A percentile compares a stretch with the other conserved stretches of the same genome.
These are phyloP conservation scores for Gossypium anomalum DNA, from an alignment of 345 rosid genomes.

Conservation along the genomic window DNA sequence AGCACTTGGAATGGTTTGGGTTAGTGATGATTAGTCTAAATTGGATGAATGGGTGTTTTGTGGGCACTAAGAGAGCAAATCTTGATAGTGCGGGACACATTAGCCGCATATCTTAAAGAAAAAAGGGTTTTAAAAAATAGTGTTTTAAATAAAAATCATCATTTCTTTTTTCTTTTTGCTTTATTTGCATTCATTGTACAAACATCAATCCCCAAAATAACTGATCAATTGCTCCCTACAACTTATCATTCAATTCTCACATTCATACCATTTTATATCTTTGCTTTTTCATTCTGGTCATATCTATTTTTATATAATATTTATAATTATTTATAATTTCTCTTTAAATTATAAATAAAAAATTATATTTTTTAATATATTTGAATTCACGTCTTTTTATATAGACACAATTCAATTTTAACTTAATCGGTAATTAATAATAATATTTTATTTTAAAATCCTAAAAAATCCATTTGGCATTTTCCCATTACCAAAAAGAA, in stretches of 20 bases:
- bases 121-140: not conserved
- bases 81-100: constrained; percentile 24
- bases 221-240: not conserved
- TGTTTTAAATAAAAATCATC: not conserved
- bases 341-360: too few species aligned
- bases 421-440: too few species aligned
- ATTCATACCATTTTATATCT: too few species aligned
- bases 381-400: rapidly evolving
- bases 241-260: not conserved
- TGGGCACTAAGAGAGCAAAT: constrained; percentile 18
- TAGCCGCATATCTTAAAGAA: constrained; percentile 1
- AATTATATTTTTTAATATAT: rapidly evolving
- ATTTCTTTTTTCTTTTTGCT: not conserved
- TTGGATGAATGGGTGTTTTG: not conserved
- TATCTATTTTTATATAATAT: too few species aligned
- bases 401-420: too few species aligned
- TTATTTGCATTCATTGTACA: constrained; percentile 12
- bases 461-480: not conserved
- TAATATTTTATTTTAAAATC: too few species aligned
- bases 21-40: not conserved
- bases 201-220: constrained; percentile 9
- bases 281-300: too few species aligned
- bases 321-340: too few species aligned
- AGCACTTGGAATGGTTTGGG: not conserved
- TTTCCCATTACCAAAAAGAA: not conserved